Conservation (phyloP, 176 grass and related monocot genomes). For the Avena insularis region DNA sequence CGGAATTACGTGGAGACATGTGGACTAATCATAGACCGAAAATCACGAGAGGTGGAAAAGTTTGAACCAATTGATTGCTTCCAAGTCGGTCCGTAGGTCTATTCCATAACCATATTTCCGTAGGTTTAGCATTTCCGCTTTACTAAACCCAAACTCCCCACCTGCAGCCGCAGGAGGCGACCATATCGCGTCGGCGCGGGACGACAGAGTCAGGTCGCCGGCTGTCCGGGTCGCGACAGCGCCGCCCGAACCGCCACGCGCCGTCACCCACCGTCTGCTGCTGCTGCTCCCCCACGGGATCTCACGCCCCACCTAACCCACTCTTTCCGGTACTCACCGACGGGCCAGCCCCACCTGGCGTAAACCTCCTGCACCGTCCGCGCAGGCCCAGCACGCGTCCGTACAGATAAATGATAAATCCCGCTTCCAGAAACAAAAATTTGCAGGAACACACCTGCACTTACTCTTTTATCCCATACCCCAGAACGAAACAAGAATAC, state of each 20-base stretch:
- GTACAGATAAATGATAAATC: neutral
- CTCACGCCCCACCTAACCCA: neutral
- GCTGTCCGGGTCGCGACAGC: neutral
- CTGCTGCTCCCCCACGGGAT: neutral
- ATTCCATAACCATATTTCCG: too few relatives aligned
- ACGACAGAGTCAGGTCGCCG: neutral
- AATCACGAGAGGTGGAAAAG: too few relatives aligned
- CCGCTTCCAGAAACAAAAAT: neutral
- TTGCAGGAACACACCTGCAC: neutral
- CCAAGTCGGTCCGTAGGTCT: too few relatives aligned
- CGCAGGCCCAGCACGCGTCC: neutral
- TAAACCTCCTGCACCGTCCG: neutral
- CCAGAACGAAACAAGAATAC: too few relatives aligned
- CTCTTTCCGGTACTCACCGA: slow-evolving; percentile 38
- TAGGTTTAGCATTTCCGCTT: too few relatives aligned
- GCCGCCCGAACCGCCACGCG: neutral
- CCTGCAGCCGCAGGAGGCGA: neutral
- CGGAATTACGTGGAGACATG: too few relatives aligned
- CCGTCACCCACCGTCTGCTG: neutral
- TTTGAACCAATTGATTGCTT: too few relatives aligned
- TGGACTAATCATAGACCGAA: too few relatives aligned
- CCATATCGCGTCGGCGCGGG: slow-evolving; percentile 5
- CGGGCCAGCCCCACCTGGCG: neutral
- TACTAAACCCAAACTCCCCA: neutral
- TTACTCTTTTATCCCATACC: neutral